Base-by-base conservation (phyloP, 2,329 filamentous ascomycete species). In the Colletotrichum tropicale region DNA sequence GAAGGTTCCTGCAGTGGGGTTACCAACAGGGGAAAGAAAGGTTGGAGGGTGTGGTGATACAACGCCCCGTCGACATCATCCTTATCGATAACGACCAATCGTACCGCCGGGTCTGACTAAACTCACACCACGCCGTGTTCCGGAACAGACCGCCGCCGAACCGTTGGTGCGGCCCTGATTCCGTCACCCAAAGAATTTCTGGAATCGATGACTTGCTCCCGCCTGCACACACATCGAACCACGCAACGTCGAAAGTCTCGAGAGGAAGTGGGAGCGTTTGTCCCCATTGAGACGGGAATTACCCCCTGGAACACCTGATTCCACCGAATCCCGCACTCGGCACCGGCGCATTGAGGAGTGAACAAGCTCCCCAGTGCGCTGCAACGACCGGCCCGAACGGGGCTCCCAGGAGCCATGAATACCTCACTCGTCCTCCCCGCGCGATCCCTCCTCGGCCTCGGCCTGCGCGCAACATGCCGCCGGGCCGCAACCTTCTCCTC, bases 321-420 rank as follows among this genome's bases (percentile, higher is more conserved):
- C 61, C 18, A 34, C 34, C 21, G 26, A 13, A 32, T 7, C 34
- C 28, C 32, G 28, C 32, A 36, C 26, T n/a, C 56, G 64, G 52
- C 32, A 58, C 65, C 55, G 65, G 70, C 74, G 74, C 74, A 74
- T 74, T 75, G 71, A 65, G 69, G 71, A 70, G 71, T 32, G 12
- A 34, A 43, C 30, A 24, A 62, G 58, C 71, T 74, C 52, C 65
- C 43, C 66, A 26, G 70, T 70, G 65, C 65, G 74, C 74, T 69
- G 74, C 65, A 28, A 70, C 71, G 21, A 65, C 55, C 66, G 60
- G 60, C 26, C 34, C 52, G 52, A 32, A 36, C 61, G 30, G 43
- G 43, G 43, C 43, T 52, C 32, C 38, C 28, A 58, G 71, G 65
- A 70, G 71, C 77, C 69, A 77, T 78, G 77, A 78, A 78, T 26